Evolutionary conservation across 2,329 filamentous ascomycete genomes (phyloP).

Genomic region (Pezicula carpinea): DNA sequence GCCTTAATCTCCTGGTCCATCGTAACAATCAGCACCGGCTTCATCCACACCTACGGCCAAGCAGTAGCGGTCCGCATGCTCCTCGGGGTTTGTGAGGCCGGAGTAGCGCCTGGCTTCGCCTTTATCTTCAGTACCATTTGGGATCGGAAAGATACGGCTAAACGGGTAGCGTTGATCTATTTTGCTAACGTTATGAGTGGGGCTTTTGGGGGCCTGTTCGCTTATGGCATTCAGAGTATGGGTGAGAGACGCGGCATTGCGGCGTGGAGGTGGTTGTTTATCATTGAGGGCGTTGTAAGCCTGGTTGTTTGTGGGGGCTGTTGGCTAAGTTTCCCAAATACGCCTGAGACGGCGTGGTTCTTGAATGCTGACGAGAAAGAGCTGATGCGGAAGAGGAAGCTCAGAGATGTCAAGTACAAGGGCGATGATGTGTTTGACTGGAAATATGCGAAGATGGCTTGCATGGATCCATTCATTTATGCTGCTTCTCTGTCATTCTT

Average conservation of each 20-base stretch:
- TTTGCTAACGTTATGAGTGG: slow-evolving; percentile 30
- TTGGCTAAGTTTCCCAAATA: slow-evolving; percentile 21
- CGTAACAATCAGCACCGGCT: slow-evolving; percentile 26
- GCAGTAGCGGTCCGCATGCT: slow-evolving; percentile 26
- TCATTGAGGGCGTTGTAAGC: slow-evolving; percentile 19
- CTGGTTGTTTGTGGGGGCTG: slow-evolving; percentile 20
- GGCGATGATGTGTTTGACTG: slow-evolving; percentile 27
- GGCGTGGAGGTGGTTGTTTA: slow-evolving; percentile 26
- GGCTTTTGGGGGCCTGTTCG: slow-evolving; percentile 47
- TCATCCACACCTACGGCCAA: slow-evolving; percentile 27
- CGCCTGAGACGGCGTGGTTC: slow-evolving; percentile 24
- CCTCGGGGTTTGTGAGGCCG: slow-evolving; percentile 24
- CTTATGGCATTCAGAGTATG: slow-evolving; percentile 41
- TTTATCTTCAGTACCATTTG: slow-evolving; percentile 28
- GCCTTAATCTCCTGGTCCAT: slow-evolving; percentile 18
- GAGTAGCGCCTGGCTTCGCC: slow-evolving; percentile 23
- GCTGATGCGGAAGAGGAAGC: slow-evolving; percentile 22
- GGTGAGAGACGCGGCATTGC: slow-evolving; percentile 26
- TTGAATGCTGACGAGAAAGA: slow-evolving; percentile 18
- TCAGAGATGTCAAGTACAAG: slow-evolving; percentile 24
- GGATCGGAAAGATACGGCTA: slow-evolving; percentile 20
- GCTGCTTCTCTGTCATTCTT: slow-evolving; percentile 28
- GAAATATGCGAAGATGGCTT: slow-evolving; percentile 27
- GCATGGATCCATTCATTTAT: slow-evolving; percentile 29
- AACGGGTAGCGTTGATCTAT: slow-evolving; percentile 25